Evolutionary conservation across 345 rosid species (phyloP).

Genomic region (Carallia pectinifolia): DNA sequence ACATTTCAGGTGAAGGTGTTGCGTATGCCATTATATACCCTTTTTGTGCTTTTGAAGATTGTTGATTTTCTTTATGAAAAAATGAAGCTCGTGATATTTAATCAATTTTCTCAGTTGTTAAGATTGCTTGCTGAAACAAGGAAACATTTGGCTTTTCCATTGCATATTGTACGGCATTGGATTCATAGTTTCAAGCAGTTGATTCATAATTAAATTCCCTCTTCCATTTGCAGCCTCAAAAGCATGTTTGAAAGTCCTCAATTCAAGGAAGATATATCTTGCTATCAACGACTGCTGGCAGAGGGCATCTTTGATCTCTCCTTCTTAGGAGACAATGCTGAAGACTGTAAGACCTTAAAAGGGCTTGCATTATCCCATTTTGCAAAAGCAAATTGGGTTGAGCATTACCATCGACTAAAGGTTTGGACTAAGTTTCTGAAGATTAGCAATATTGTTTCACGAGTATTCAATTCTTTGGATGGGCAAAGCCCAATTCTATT

Average conservation of each 20-base stretch:
- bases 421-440: constrained; percentile 32
- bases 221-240: constrained; percentile 57
- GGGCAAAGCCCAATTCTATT: constrained; percentile 1
- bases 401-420: constrained; percentile 52
- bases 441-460: constrained; percentile 1
- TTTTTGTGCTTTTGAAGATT: neutral
- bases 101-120: neutral
- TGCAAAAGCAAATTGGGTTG: constrained; percentile 71
- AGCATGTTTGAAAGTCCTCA: constrained; percentile 77
- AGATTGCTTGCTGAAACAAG: neutral
- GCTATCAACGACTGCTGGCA: constrained; percentile 67
- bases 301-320: constrained; percentile 80
- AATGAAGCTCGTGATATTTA: neutral
- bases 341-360: constrained; percentile 60
- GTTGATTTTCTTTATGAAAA: neutral
- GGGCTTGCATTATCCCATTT: constrained; percentile 53
- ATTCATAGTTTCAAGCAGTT: neutral
- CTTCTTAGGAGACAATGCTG: constrained; percentile 47
- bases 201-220: neutral
- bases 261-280: constrained; percentile 71
- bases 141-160: neutral
- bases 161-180: neutral
- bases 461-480: constrained; percentile 10
- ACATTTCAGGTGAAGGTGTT: neutral
- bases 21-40: neutral